Evolutionary conservation across 768 basidiomycete genomes (phyloP).

Genomic region (Mycena polygramma): DNA sequence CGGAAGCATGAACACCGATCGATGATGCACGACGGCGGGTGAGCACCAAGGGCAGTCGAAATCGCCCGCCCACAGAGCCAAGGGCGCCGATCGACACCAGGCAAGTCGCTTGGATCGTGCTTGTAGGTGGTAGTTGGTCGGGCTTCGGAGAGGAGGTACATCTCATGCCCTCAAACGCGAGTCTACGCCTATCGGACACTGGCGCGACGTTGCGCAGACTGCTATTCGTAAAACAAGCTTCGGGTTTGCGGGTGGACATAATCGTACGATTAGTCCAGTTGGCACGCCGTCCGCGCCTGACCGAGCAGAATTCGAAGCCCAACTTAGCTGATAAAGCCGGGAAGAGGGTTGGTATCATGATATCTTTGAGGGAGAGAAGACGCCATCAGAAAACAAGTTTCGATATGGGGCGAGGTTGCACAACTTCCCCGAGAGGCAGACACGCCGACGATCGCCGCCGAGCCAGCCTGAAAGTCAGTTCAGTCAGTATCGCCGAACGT

Average conservation of each 20-base stretch:
- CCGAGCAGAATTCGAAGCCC: slow-evolving; percentile 12
- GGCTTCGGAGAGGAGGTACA: neutral
- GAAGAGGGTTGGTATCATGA: neutral
- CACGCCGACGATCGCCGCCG: neutral
- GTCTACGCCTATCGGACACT: slow-evolving; percentile 15
- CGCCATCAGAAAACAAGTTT: slow-evolving; percentile 8
- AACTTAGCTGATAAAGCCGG: too few relatives aligned
- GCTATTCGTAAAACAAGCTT: neutral
- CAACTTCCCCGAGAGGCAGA: neutral
- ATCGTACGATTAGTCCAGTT: slow-evolving; percentile 11
- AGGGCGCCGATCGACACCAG: slow-evolving; percentile 1
- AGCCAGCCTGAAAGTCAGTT: neutral
- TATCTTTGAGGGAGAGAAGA: neutral
- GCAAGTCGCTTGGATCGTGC: neutral
- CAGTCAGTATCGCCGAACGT: neutral
- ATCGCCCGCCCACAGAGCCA: neutral
- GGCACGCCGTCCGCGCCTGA: slow-evolving; percentile 17
- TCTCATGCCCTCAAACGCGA: slow-evolving; percentile 21
- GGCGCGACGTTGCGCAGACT: slow-evolving; percentile 15
- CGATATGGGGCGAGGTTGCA: neutral
- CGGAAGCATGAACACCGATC: slow-evolving; percentile 8
- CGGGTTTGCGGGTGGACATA: neutral
- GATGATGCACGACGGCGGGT: neutral
- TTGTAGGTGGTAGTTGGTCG: neutral
- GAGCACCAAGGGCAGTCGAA: neutral